Percentiles rank a stretch among this genome's conserved stretches.
These are phyloP conservation scores for Cadophora sp. DNA, from an alignment of 2,329 filamentous ascomycete genomes.

Conservation along the genomic window DNA sequence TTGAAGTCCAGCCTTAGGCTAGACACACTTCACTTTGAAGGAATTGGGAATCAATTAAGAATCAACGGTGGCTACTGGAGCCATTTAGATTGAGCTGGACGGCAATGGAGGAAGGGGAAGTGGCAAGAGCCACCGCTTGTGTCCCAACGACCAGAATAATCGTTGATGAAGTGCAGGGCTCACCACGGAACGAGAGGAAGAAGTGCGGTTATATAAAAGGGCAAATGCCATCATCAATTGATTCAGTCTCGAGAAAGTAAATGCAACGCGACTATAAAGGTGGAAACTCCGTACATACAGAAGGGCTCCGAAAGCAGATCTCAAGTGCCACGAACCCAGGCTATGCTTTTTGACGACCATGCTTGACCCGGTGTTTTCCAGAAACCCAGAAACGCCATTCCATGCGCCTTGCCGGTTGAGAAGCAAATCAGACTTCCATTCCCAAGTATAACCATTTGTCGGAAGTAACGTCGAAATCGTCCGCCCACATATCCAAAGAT, in stretches of 20 bases:
- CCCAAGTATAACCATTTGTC: conserved; percentile 84
- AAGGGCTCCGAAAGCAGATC: conserved; percentile 17
- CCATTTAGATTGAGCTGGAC: too few relatives aligned
- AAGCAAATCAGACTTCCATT: conserved; percentile 73
- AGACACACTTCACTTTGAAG: too few relatives aligned
- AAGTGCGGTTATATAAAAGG: background rate
- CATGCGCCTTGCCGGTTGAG: conserved; percentile 9
- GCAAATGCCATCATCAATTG: background rate
- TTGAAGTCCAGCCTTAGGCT: too few relatives aligned
- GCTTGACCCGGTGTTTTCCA: conserved; percentile 13
- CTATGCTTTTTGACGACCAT: conserved; percentile 15
- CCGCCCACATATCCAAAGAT: conserved; percentile 79
- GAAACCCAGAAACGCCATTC: conserved; percentile 12
- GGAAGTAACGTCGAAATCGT: conserved; percentile 71
- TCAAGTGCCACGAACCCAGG: conserved; percentile 14
- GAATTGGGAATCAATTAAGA: too few relatives aligned
- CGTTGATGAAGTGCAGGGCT: too few relatives aligned
- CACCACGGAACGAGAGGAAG: too few relatives aligned
- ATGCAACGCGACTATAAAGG: conserved; percentile 12
- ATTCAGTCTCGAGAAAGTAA: background rate
- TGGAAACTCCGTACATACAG: conserved; percentile 16
- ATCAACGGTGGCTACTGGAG: too few relatives aligned
- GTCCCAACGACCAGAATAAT: too few relatives aligned
- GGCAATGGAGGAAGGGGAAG: too few relatives aligned
- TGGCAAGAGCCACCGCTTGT: too few relatives aligned